These are phyloP conservation scores for Thuja plicata DNA, from an alignment of 83 land plant genomes.

Conservation along the genomic window DNA sequence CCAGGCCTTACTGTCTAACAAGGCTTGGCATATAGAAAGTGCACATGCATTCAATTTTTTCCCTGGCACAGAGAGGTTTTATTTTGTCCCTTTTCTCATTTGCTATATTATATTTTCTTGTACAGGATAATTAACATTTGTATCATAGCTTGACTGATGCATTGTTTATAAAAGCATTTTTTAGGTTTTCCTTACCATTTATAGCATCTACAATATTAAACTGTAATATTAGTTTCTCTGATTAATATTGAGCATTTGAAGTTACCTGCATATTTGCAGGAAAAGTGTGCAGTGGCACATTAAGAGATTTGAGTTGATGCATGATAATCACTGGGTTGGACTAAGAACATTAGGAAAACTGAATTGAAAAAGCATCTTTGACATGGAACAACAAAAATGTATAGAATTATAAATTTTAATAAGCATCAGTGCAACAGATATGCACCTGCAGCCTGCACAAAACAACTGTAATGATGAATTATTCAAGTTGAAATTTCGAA, in stretches of 20 bases:
- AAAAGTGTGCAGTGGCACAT: background rate
- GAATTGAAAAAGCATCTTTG: background rate
- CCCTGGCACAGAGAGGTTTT: constrained; percentile 95
- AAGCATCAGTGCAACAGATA: background rate
- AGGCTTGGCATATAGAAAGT: constrained; percentile 81
- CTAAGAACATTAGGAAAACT: background rate
- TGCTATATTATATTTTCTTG: background rate
- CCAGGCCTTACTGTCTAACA: constrained; percentile 54
- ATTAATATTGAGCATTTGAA: background rate
- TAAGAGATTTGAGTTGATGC: background rate
- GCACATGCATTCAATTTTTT: constrained; percentile 97
- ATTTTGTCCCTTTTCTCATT: background rate
- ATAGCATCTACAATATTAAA: background rate
- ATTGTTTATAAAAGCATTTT: background rate
- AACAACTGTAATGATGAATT: background rate
- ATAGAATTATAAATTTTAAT: background rate
- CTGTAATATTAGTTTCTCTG: background rate
- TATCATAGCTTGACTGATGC: background rate
- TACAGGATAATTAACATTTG: background rate
- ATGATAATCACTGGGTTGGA: background rate
- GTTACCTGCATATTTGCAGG: background rate
- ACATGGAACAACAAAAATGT: background rate
- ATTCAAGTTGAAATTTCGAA: background rate
- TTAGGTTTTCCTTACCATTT: background rate
- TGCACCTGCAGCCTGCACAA: background rate